Percentiles rank a stretch among this genome's conserved stretches.
Conservation (phyloP, 768 basidiomycete genomes). For the Phanerodontia chrysosporium region DNA sequence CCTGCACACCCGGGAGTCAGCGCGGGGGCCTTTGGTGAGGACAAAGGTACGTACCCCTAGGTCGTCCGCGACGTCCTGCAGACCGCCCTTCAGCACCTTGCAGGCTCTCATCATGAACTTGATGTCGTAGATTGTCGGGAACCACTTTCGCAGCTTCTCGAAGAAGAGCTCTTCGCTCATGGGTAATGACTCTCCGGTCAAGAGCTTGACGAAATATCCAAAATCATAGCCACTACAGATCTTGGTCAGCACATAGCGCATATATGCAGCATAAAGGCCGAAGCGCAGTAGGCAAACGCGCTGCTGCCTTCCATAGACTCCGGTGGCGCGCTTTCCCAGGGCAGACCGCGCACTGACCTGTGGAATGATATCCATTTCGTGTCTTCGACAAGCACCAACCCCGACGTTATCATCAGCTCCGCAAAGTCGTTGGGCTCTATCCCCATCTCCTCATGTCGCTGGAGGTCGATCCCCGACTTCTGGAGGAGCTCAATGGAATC, state of each 20-base stretch:
- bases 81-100: constrained; percentile 77
- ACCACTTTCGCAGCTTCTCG: constrained; percentile 83
- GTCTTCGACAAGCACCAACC: constrained; percentile 83
- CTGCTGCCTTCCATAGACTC: neutral
- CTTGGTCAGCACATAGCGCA: neutral
- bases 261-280: neutral
- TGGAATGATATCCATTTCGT: constrained; percentile 98
- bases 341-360: constrained; percentile 55
- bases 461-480: constrained; percentile 95
- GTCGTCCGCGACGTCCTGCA: constrained; percentile 96
- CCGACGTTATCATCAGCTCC: constrained; percentile 94
- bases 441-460: constrained; percentile 87
- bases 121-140: constrained; percentile 95
- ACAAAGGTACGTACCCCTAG: constrained; percentile 63
- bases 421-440: constrained; percentile 94
- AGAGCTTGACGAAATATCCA: constrained; percentile 94
- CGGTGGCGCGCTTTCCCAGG: neutral
- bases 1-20: no score
- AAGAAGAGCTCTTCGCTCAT: constrained; percentile 89
- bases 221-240: constrained; percentile 90
- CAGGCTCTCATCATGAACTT: constrained; percentile 91
- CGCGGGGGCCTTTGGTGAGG: neutral
- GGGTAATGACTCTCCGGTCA: constrained; percentile 83
- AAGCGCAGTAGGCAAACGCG: neutral
- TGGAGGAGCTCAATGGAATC: constrained; percentile 93